Percentiles rank a stretch among this genome's conserved stretches.
These are phyloP conservation scores for Trichophyton verrucosum DNA, from an alignment of 2,329 filamentous ascomycete genomes.

Conservation along the genomic window DNA sequence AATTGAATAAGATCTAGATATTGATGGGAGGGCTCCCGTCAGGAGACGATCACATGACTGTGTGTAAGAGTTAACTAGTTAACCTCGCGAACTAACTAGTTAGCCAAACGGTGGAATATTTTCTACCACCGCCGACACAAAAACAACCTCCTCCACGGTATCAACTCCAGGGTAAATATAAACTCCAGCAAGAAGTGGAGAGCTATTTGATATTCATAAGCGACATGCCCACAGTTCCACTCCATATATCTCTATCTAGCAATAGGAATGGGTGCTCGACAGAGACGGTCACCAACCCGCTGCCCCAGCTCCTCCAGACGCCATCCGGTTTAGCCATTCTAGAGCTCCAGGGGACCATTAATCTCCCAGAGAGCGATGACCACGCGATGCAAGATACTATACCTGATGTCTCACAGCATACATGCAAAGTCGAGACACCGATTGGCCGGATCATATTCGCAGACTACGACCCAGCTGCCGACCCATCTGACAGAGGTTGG, in stretches of 20 bases:
- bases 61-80: no score
- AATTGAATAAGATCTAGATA: background rate
- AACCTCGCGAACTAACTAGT: no score
- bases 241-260: slow-evolving; percentile 22
- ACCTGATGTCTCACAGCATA: slow-evolving; percentile 9
- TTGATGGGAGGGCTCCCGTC: background rate
- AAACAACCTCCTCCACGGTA: no score
- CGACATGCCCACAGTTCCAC: slow-evolving; percentile 32
- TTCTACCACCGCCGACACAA: no score
- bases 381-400: slow-evolving; percentile 16
- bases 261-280: slow-evolving; percentile 1
- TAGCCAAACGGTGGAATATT: no score
- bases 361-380: slow-evolving; percentile 45
- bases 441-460: slow-evolving; percentile 71
- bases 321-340: slow-evolving; percentile 79
- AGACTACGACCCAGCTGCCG: slow-evolving; percentile 48
- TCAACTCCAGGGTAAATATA: no score
- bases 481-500: slow-evolving; percentile 49
- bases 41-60: background rate
- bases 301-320: slow-evolving; percentile 75
- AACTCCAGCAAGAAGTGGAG: no score
- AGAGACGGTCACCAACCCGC: slow-evolving; percentile 38
- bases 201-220: no score
- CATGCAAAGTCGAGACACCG: slow-evolving; percentile 32
- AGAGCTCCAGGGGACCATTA: slow-evolving; percentile 85